phyloP scores from a whole-genome alignment of 2,329 filamentous ascomycete species.

The Diplodia sapinea region DNA sequence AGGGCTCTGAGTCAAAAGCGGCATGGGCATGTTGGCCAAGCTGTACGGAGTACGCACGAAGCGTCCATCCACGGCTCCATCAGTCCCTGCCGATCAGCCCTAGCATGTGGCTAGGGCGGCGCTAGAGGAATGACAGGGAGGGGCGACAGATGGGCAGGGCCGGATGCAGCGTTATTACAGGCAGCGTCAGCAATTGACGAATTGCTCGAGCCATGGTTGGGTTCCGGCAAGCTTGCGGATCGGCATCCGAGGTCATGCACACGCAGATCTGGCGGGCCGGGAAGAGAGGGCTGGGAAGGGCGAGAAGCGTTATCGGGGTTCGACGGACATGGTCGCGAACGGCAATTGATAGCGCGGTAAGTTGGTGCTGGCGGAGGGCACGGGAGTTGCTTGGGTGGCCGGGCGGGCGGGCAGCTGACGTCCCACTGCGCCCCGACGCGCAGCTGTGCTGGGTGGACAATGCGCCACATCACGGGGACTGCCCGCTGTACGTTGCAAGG shows the following conservation, averaged over 20 bases:
- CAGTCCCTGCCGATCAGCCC: slow-evolving; percentile 28
- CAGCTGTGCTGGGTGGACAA: slow-evolving; percentile 19
- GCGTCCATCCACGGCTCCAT: slow-evolving; percentile 15
- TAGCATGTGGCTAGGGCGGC: slow-evolving; percentile 18
- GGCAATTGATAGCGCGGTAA: neutral
- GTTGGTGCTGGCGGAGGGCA: neutral
- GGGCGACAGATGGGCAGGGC: slow-evolving; percentile 6
- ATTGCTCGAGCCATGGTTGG: slow-evolving; percentile 24
- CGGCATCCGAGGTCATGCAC: slow-evolving; percentile 22
- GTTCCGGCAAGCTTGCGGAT: slow-evolving; percentile 27
- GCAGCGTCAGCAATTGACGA: slow-evolving; percentile 18
- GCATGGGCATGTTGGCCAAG: neutral
- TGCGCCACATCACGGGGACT: slow-evolving; percentile 28
- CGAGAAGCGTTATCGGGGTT: slow-evolving; percentile 19
- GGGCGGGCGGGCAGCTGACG: slow-evolving; percentile 25
- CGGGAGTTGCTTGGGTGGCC: neutral
- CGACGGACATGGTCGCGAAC: neutral
- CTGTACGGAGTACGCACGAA: neutral
- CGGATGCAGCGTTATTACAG: slow-evolving; percentile 15
- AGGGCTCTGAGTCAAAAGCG: slow-evolving; percentile 7
- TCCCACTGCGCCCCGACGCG: slow-evolving; percentile 28
- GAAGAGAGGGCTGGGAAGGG: neutral
- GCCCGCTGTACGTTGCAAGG: slow-evolving; percentile 22
- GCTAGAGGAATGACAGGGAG: slow-evolving; percentile 10
- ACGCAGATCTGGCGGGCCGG: slow-evolving; percentile 22